A percentile compares a stretch with the other conserved stretches of the same genome.
phyloP scores from a whole-genome alignment of 73 alveolate species.

The Urostyla sp. region DNA sequence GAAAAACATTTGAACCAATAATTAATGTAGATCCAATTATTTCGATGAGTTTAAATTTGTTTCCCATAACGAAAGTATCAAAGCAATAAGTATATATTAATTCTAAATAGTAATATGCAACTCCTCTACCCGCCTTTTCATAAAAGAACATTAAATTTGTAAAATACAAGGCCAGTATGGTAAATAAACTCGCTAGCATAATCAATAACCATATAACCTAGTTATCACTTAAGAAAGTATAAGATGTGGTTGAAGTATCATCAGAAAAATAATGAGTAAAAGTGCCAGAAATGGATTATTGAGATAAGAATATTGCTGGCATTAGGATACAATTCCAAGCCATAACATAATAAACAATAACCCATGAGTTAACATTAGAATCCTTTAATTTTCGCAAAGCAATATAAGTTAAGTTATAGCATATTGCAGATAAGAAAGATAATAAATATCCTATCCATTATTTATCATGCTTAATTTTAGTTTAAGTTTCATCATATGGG shows the following conservation, averaged over 20 bases:
- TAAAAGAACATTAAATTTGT: conserved; percentile 43
- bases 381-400: conserved; percentile 39
- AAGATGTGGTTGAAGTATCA: conserved; percentile 1
- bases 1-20: conserved; percentile 18
- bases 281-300: neutral
- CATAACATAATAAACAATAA: conserved; percentile 22
- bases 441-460: conserved; percentile 9
- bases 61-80: conserved; percentile 39
- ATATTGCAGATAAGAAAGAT: conserved; percentile 23
- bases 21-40: conserved; percentile 29
- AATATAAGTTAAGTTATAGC: conserved; percentile 31
- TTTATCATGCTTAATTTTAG: neutral
- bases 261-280: conserved; percentile 37
- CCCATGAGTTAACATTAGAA: conserved; percentile 30
- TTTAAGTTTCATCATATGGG: neutral
- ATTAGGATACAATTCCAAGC: neutral
- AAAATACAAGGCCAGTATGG: conserved; percentile 24
- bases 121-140: conserved; percentile 56
- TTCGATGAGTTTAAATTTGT: conserved; percentile 22
- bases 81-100: conserved; percentile 25
- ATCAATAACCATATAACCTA: conserved; percentile 30
- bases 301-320: conserved; percentile 38
- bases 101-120: conserved; percentile 40
- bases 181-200: neutral
- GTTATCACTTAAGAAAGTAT: conserved; percentile 9